Base-by-base conservation (phyloP, 805 yeast genomes). In the Metschnikowia cubensis region DNA sequence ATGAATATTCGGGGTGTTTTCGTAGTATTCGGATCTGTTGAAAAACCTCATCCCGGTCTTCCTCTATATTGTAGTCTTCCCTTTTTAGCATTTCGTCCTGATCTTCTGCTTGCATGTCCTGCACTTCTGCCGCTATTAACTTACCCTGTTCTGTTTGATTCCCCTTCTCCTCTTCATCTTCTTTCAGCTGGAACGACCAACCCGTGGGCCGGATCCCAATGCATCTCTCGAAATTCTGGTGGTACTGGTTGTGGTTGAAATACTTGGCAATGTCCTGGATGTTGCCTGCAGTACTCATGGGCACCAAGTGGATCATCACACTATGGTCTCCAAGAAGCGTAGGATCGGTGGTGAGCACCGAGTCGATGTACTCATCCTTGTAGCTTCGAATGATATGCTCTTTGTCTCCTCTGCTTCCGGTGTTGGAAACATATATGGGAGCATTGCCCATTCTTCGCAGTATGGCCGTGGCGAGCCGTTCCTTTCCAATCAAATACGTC, bases 401-500 rank as follows among this genome's bases (percentile, higher is more conserved):
- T 53, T 73, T 74, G 45, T 72, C 73, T 8, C 64, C 68, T 36
- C 78, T 56, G 49, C 79, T 71, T 58, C 82, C 77, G 42, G 72
- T 66, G 46, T 69, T 65, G 53, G 77, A 69, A 14, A 85, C 79
- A 52, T 71, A 83, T 2, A 87, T 80, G 51, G 81, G 84, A 25
- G 84, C 71, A 1, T 71, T 52, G 6, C 54, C 57, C 25, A 86
- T 59, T 18, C 58, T 61, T 45, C 77, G 68, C 57, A 89, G 87
- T 11, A 87, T 69, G 0, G 80, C 71, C 6, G 88, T 66, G 0
- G 96, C 97, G 29, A 94, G 64, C 50, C 85, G 80, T 63, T 94
- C 99, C 63, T 94, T 94, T 2, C 99, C 99, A 35, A 94, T 90
- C 2, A 91, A 80, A 65, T 94, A 94, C 0, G 96, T 84, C 0